phyloP scores from a whole-genome alignment of 768 basidiomycete genomes.

The Symmetrospora coprosmae region DNA sequence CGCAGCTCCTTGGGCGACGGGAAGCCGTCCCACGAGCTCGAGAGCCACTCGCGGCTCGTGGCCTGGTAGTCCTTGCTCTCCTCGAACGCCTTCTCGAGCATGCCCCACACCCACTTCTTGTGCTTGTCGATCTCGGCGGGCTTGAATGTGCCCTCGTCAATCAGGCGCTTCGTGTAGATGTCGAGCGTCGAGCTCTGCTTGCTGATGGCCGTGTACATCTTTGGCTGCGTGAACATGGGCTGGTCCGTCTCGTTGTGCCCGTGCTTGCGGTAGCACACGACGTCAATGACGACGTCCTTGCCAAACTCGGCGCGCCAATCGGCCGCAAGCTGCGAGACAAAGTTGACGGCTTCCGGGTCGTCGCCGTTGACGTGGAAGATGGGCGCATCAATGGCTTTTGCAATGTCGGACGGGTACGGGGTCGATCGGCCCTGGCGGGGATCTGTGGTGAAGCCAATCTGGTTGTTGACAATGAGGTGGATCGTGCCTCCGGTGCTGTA shows the following conservation, averaged over 20 bases:
- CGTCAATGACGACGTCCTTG: slow-evolving; percentile 95
- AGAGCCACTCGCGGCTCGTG: slow-evolving; percentile 90
- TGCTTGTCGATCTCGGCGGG: slow-evolving; percentile 94
- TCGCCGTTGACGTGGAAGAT: slow-evolving; percentile 99
- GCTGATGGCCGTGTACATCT: slow-evolving; percentile 80
- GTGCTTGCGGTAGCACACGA: slow-evolving; percentile 91
- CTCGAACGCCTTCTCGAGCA: slow-evolving; percentile 91
- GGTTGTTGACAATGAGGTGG: slow-evolving; percentile 96
- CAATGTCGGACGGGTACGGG: slow-evolving; percentile 93
- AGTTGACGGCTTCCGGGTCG: slow-evolving; percentile 90
- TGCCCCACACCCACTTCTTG: slow-evolving; percentile 98
- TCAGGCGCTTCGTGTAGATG: slow-evolving; percentile 70
- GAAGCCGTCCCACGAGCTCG: slow-evolving; percentile 95
- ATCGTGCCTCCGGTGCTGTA: slow-evolving; percentile 98
- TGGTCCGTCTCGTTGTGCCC: slow-evolving; percentile 99
- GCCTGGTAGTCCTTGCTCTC: slow-evolving; percentile 91
- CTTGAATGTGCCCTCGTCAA: slow-evolving; percentile 82
- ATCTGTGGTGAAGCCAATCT: slow-evolving; percentile 98
- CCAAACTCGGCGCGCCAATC: slow-evolving; percentile 97
- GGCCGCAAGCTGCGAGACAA: slow-evolving; percentile 92
- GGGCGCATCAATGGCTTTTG: slow-evolving; percentile 92
- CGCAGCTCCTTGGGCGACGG: slow-evolving; percentile 91
- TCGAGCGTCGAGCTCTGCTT: slow-evolving; percentile 83
- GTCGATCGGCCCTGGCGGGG: slow-evolving; percentile 95
- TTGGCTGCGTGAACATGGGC: slow-evolving; percentile 93